Evolutionary conservation across 805 yeast genomes (phyloP), one percentile per base, ranked within the genome.

Genomic region (Martiniozyma abietophila): DNA sequence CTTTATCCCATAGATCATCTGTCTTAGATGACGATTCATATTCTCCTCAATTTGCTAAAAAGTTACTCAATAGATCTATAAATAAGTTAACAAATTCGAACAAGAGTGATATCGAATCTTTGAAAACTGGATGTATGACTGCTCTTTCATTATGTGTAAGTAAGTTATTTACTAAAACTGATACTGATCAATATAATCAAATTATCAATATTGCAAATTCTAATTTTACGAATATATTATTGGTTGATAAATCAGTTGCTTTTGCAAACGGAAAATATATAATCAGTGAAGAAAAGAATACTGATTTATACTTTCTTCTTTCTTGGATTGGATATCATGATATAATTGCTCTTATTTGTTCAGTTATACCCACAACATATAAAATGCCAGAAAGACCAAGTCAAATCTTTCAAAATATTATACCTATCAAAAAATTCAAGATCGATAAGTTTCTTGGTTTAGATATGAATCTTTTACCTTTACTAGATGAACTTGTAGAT

Each of bases 381-480:
- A 34, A 24, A 33, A 38, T 34, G 35, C 41, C 41, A 0, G 23
- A 34, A 21, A 30, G 32, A 21, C 34, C 41, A 8, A 31, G 21
- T 14, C 21, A 24, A 2, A 18, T 38, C 4, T 34, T 30, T 15
- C 15, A 30, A 23, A 30, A 34, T 6, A 18, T 29, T 21, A 25
- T 30, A 19, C 2, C 31, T 2, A 16, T 10, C 11, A 24, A 11
- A 14, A 34, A 30, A 19, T 30, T 26, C 6, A 38, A 71, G 43
- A 70, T 78, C 33, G 84, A 78, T 46, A 68, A 67, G 34, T 58
- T 76, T 22, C 58, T 68, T 36, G 92, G 89, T 1, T 71, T 81
- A 47, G 85, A 80, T 42, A 61, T 75, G 9, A 61, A 62, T 36
- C 64, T 79, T 36, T 56, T 80, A n/a, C 75, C 79, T 2, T 27